Base-by-base conservation (phyloP, 768 basidiomycete species). In the Chalciporus chontae region DNA sequence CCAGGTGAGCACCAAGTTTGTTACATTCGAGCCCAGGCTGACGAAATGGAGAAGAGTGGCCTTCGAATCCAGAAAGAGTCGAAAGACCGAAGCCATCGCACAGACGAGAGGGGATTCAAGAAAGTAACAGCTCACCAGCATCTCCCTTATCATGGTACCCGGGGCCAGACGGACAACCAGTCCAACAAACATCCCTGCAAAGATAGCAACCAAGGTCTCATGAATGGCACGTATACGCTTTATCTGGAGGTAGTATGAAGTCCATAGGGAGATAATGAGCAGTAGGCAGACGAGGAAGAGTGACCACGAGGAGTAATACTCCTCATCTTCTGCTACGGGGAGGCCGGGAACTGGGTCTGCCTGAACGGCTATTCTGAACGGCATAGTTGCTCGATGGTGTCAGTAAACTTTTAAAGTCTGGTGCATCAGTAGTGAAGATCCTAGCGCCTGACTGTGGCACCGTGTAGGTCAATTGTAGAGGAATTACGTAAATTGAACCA, bases 241-340 rank as follows among this genome's bases (percentile, higher is more conserved):
- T 63, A 97, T 91, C 76, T 98, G 94, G 4, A 99, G 83, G 64
- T 97, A 98, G 73, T 99, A 99, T 23, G 91, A 94, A 18, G 93
- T 96, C 81, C 87, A 91, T 50, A 99, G 80, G 8, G 95, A 96
- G 55, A 96, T 75, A 47, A 98, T 88, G 53, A 99, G 86, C 29
- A 99, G 84, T 54, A 91, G 69, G 74, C 91, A 91, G 59, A 93
- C 91, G 46, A 94, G 85, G 69, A 93, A 90, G 18, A 94, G 80
- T n/a, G 90, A 91, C 89, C 91, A 91, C 27, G 90, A 92, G 13
- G 89, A 91, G 69, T 92, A 93, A 66, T 84, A 89, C 64, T 94
- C 91, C 67, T 92, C 90, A 43, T 90, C 88, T 64, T 91, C 86
- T 10, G 77, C 68, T 29, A 76, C 62, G 19, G 79, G 73, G 3